phyloP scores from a whole-genome alignment of 805 yeast species.

The Phaffomyces opuntiae region DNA sequence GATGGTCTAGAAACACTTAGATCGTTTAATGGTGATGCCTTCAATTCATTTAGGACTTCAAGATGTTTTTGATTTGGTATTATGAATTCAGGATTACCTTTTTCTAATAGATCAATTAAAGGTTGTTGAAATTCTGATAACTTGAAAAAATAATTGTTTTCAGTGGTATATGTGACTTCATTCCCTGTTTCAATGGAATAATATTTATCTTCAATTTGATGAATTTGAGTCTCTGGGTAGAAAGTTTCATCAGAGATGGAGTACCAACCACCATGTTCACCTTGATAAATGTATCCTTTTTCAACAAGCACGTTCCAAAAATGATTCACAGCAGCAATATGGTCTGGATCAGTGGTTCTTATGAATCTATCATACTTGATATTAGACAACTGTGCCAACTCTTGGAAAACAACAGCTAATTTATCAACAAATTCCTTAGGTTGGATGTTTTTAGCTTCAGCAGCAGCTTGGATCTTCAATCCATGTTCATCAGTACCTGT shows the following conservation, averaged over 20 bases:
- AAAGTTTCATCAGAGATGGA: conserved; percentile 92
- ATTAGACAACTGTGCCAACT: conserved; percentile 50
- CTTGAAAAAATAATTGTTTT: conserved; percentile 81
- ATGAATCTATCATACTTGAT: conserved; percentile 71
- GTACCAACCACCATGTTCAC: conserved; percentile 90
- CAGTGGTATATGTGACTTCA: conserved; percentile 69
- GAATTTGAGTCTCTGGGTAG: conserved; percentile 74
- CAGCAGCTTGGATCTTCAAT: conserved; percentile 84
- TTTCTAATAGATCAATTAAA: conserved; percentile 42
- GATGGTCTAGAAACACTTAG: conserved; percentile 85
- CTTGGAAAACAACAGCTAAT: conserved; percentile 56
- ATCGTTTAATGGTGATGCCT: conserved; percentile 44
- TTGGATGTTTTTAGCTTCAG: conserved; percentile 41
- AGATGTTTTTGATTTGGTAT: conserved; percentile 51
- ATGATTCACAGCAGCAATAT: conserved; percentile 50
- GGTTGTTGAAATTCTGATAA: conserved; percentile 51
- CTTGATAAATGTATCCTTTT: conserved; percentile 70
- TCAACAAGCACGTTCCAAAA: conserved; percentile 62
- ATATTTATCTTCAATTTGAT: conserved; percentile 28
- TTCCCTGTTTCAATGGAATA: conserved; percentile 64
- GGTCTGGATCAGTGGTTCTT: conserved; percentile 85
- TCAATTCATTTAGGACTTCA: conserved; percentile 53
- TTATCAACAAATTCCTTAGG: conserved; percentile 71
- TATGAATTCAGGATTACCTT: conserved; percentile 50
- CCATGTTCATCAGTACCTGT: conserved; percentile 99